These are phyloP conservation scores for Podila clonocystis DNA, from an alignment of 192 early-diverging fungal genomes.

Conservation along the genomic window DNA sequence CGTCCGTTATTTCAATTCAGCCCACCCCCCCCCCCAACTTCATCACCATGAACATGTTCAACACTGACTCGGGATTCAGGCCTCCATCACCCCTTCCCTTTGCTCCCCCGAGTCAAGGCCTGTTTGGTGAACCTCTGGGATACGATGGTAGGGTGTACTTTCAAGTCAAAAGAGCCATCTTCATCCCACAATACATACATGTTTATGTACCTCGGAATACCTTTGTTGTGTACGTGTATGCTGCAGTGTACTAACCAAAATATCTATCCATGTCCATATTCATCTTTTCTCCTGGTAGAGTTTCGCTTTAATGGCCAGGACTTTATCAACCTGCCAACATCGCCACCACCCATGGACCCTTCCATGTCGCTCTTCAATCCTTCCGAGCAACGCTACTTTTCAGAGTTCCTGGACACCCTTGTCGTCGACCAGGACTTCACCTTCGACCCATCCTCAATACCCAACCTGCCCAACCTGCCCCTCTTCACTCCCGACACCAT, in stretches of 20 bases:
- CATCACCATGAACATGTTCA: constrained; percentile 28
- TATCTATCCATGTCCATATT: background rate
- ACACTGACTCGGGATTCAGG: constrained; percentile 48
- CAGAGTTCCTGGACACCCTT: constrained; percentile 61
- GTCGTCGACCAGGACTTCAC: constrained; percentile 58
- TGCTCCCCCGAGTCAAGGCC: constrained; percentile 25
- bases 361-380: constrained; percentile 37
- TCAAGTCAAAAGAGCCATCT: background rate
- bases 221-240: background rate
- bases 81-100: constrained; percentile 41
- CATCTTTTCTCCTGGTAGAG: background rate
- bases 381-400: constrained; percentile 58
- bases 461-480: constrained; percentile 26
- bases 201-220: background rate
- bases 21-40: background rate
- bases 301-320: constrained; percentile 40
- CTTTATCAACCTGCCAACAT: constrained; percentile 34
- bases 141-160: constrained; percentile 28
- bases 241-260: background rate
- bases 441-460: constrained; percentile 42
- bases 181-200: background rate
- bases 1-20: background rate
- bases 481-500: constrained; percentile 22
- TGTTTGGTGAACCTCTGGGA: constrained; percentile 39
- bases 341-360: constrained; percentile 22